A percentile compares a stretch with the other conserved stretches of the same genome.
Conservation (phyloP, 139 green algal genomes). For the Chlorella sp. region DNA sequence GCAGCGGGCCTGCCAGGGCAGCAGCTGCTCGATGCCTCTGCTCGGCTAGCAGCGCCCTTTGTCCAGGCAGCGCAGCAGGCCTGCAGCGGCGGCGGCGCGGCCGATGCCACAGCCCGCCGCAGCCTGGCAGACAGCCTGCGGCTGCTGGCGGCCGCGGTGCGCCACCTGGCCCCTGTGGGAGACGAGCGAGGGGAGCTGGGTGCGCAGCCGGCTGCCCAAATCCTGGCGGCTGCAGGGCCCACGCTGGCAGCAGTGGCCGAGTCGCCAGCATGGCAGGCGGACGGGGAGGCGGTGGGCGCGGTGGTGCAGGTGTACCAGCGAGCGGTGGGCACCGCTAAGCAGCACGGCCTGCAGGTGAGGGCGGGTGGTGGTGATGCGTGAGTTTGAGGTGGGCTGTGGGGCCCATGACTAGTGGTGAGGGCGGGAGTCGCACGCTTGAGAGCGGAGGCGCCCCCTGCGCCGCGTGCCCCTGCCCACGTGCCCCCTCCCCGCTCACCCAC, state of each 20-base stretch:
- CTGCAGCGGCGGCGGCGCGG: not conserved
- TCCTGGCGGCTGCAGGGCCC: slow-evolving; percentile 53
- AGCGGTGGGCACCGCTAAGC: slow-evolving; percentile 30
- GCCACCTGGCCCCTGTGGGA: slow-evolving; percentile 20
- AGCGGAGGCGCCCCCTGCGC: no score
- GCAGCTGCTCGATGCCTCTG: slow-evolving; percentile 29
- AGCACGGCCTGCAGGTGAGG: slow-evolving; percentile 28
- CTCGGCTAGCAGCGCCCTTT: slow-evolving; percentile 19
- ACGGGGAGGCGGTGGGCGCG: slow-evolving; percentile 46
- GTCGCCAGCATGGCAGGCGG: slow-evolving; percentile 43
- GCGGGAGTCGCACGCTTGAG: no score
- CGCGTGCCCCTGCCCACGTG: no score
- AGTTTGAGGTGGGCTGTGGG: no score
- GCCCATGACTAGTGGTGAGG: not conserved
- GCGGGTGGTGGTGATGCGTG: not conserved
- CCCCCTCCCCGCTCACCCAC: no score
- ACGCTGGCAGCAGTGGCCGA: slow-evolving; percentile 48
- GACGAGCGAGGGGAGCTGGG: slow-evolving; percentile 38
- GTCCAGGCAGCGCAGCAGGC: not conserved
- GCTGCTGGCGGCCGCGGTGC: slow-evolving; percentile 56
- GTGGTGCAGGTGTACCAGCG: slow-evolving; percentile 64
- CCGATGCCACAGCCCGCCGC: not conserved
- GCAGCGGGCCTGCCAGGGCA: slow-evolving; percentile 40
- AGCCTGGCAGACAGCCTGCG: slow-evolving; percentile 53
- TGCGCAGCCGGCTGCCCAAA: slow-evolving; percentile 7